Base-by-base conservation (phyloP, 108 stramenopile genomes). In the Skeletonema menzelii region DNA sequence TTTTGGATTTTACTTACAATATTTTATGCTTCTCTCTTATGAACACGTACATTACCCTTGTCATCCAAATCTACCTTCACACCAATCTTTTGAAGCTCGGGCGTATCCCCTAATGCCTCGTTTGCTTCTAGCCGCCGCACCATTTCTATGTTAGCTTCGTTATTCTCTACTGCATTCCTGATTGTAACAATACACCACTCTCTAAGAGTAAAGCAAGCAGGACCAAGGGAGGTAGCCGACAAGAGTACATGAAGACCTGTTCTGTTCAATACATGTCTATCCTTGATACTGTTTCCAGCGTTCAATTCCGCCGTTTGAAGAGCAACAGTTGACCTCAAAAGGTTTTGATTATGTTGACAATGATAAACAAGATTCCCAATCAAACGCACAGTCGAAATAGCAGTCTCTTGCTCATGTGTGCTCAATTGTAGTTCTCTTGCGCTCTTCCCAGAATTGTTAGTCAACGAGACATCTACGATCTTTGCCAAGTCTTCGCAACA, bases 161-260 rank as follows among this genome's bases (percentile, higher is more conserved):
- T 95, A 17, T 78, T 75, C 38, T 95, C 87, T 24, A 95, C 69
- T 7, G 80, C 82, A 83, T 92, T 89, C 26, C 91, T 84, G 61
- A 95, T 90, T n/a, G 91, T 91, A 37, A 95, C 81, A 57, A 95
- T 82, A 28, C 87, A 82, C 94, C 94, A 95, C 49, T 95, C 94
- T 37, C 94, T 85, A 11, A 95, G 66, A 19, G 91, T 88, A 63
- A 95, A 91, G 70, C 94, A 95, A 26, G 90, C 80, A 28, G 79
- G 77, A 14, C 87, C 80, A 69, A 91, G 84, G 10, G 89, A 75
- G 11, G 94, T 95, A 24, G 87, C 84, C 1, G 91, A 91, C 12
- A 95, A 74, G 8, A 95, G 40, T 13, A 92, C 87, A 68, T 95
- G 94, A 27, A 95, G 70, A 4, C 82, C 94, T 56, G 72, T 86